A percentile compares a stretch with the other conserved stretches of the same genome.
Evolutionary conservation across 2,329 filamentous ascomycete genomes (phyloP).

Genomic region (Cladosporium sp.): DNA sequence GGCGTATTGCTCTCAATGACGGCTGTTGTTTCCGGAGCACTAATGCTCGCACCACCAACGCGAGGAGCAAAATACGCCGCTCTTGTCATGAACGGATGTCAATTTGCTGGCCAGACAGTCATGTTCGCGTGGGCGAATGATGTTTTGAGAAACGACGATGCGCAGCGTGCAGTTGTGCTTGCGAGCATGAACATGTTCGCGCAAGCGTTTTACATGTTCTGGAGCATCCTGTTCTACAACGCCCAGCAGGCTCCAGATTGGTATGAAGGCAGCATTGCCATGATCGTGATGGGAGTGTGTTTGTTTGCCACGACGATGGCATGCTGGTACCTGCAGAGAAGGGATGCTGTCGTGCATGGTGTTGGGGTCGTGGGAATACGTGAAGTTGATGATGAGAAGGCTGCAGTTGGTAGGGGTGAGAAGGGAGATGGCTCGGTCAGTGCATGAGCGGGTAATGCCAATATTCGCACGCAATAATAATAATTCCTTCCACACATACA

Average conservation of each 20-base stretch:
- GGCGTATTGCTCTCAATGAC: constrained; percentile 33
- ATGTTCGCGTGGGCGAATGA: constrained; percentile 35
- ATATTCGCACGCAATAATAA: not conserved
- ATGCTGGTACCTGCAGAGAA: constrained; percentile 27
- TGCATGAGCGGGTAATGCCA: not conserved
- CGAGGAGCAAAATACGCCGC: constrained; percentile 31
- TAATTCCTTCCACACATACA: not conserved
- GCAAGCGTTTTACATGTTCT: constrained; percentile 33
- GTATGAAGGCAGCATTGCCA: constrained; percentile 32
- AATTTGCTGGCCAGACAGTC: constrained; percentile 33
- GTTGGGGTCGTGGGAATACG: not conserved
- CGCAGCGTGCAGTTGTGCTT: constrained; percentile 31
- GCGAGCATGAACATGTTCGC: constrained; percentile 35
- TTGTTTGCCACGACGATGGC: constrained; percentile 29
- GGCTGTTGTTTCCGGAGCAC: constrained; percentile 30
- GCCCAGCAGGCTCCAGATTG: constrained; percentile 32
- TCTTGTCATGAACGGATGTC: constrained; percentile 32
- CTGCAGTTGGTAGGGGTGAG: not conserved
- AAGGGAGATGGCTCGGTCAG: not conserved
- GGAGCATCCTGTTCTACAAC: constrained; percentile 35
- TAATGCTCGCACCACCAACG: constrained; percentile 29
- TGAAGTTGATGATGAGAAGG: not conserved
- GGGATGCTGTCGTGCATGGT: constrained; percentile 13
- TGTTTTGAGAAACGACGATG: constrained; percentile 30
- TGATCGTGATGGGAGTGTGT: constrained; percentile 34